Percentiles rank a stretch among this genome's conserved stretches.
Evolutionary conservation across 805 yeast genomes (phyloP).

Genomic region (Lipomyces mesembrius): DNA sequence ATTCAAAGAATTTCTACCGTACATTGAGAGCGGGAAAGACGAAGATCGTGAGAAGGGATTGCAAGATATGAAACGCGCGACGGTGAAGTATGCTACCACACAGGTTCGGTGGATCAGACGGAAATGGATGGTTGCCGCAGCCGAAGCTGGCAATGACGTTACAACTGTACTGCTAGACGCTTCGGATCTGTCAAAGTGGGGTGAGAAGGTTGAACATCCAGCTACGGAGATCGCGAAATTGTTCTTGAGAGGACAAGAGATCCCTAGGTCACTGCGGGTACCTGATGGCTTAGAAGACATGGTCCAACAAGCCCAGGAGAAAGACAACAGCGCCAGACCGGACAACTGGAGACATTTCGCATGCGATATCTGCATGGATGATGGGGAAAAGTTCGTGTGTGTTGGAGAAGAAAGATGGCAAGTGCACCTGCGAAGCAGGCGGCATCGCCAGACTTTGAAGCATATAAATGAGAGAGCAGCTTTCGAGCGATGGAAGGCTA

Average conservation of each 20-base stretch:
- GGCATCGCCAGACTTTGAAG: conserved; percentile 50
- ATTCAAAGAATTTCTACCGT: conserved; percentile 84
- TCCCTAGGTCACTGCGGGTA: conserved; percentile 29
- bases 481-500: conserved; percentile 37
- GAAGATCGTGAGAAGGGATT: conserved; percentile 53
- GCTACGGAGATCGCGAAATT: conserved; percentile 57
- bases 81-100: conserved; percentile 82
- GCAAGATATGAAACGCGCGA: conserved; percentile 78
- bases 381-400: conserved; percentile 60
- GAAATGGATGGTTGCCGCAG: conserved; percentile 56
- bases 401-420: conserved; percentile 77
- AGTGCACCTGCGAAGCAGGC: conserved; percentile 66
- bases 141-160: conserved; percentile 51
- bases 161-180: conserved; percentile 75
- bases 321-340: conserved; percentile 26
- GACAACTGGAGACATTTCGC: conserved; percentile 66
- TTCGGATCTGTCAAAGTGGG: conserved; percentile 69
- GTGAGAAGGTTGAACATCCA: conserved; percentile 55
- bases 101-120: conserved; percentile 92
- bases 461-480: conserved; percentile 34
- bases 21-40: conserved; percentile 49
- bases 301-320: conserved; percentile 12
- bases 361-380: conserved; percentile 69
- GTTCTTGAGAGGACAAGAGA: conserved; percentile 45
- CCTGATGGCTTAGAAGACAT: conserved; percentile 39